Percentiles rank a stretch among this genome's conserved stretches.
Conservation (phyloP, 306 rosid species). For the Cucumis cinereus region DNA sequence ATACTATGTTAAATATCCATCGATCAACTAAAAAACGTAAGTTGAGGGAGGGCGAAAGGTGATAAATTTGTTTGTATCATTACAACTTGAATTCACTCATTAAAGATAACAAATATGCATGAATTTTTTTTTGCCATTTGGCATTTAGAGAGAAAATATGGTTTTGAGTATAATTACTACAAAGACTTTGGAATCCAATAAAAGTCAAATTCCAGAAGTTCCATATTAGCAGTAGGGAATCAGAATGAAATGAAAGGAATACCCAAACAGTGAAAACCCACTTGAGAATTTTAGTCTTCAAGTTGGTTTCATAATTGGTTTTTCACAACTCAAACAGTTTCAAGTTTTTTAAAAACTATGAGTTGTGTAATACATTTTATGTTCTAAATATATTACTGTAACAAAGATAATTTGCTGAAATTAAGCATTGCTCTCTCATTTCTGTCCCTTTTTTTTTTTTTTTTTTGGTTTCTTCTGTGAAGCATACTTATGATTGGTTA, state of each 20-base stretch:
- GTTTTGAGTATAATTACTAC: neutral
- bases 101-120: too few relatives aligned
- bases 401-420: neutral
- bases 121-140: neutral
- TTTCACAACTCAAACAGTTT: neutral
- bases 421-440: neutral
- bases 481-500: neutral
- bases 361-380: neutral
- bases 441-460: neutral
- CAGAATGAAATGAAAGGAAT: neutral
- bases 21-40: too few relatives aligned
- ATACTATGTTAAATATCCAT: too few relatives aligned
- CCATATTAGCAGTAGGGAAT: neutral
- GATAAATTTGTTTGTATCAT: too few relatives aligned
- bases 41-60: too few relatives aligned
- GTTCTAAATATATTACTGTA: neutral
- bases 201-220: neutral
- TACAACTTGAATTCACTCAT: too few relatives aligned
- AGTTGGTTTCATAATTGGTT: neutral
- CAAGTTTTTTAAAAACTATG: neutral
- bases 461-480: neutral
- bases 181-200: neutral
- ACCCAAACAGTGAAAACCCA: neutral
- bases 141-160: neutral
- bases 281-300: neutral